These are phyloP conservation scores for Pseudonitzschia pungens DNA, from an alignment of 108 stramenopile species.

Conservation along the genomic window DNA sequence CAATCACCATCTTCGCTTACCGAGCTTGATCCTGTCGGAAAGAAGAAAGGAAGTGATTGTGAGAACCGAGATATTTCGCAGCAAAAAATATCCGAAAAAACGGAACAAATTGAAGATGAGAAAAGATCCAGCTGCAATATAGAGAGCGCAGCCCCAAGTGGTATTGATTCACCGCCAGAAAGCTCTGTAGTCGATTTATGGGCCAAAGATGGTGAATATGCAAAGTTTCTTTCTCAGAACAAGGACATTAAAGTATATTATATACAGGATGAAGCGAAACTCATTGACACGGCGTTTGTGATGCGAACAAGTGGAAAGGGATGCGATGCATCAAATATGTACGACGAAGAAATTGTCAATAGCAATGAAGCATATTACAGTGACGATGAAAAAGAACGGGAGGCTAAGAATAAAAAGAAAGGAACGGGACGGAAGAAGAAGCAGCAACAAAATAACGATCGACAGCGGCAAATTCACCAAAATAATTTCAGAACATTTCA, in stretches of 20 bases:
- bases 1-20: background rate
- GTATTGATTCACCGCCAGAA: background rate
- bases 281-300: conserved; percentile 62
- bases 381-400: conserved; percentile 81
- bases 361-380: conserved; percentile 69
- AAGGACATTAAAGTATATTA: conserved; percentile 53
- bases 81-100: background rate
- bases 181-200: conserved; percentile 47
- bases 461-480: background rate
- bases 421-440: conserved; percentile 12
- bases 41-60: background rate
- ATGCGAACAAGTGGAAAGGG: conserved; percentile 69
- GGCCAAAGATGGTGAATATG: conserved; percentile 57
- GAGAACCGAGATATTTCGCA: background rate
- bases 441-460: conserved; percentile 23
- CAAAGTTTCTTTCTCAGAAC: conserved; percentile 38
- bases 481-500: conserved; percentile 12
- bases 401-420: conserved; percentile 54
- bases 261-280: conserved; percentile 54
- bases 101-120: background rate
- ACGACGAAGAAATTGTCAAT: conserved; percentile 77
- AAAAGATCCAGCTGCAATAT: background rate
- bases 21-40: background rate
- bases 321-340: conserved; percentile 84
- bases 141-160: background rate